Base-by-base conservation (phyloP, 345 rosid species). In the Eucalyptus cladocalyx region DNA sequence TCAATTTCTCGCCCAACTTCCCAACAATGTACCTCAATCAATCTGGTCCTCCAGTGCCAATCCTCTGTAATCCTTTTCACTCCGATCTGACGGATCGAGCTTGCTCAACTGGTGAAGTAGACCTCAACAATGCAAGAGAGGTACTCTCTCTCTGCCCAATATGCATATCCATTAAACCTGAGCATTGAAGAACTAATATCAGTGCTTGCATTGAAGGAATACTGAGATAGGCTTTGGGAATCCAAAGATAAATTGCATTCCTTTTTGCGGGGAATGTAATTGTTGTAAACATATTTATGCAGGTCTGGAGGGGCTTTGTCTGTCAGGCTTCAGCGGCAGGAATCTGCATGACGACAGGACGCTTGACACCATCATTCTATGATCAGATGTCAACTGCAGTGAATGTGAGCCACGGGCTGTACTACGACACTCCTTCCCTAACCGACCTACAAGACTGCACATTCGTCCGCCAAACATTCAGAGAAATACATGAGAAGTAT, bases 1-100 rank as follows among this genome's bases (percentile, higher is more conserved):
- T 97, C 58, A 97, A 98, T 90, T 98, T 97, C 90, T 94, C 99
- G n/a, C 99, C 98, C 37, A 95, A 93, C 92, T 95, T 96, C 89
- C 93, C 90, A 4, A 91, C 95, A 72, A 87, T 98, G 90, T 98
- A 98, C 94, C 87, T 94, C 94, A 98, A 97, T 91, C 99, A 98
- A 91, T 95, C 99, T 11, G 99, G 99, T 89, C 99, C 99, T 0
- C 88, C 95, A 80, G 95, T 97, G 86, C 99, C 98, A 8, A 47
- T 93, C 50, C 97, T 97, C 88, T 98, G 99, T 95, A 98, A 96
- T 88, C 99, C 98, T 1, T 96, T 94, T 80, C 89, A 92, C 87
- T 89, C 95, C 6, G 95, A 96, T 90, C 92, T 97, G 53, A 93
- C 95, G 0, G 92, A 94, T 88, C 95, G 98, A 13, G n/a, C 89